Percentiles rank a stretch among this genome's conserved stretches.
Evolutionary conservation across 1,139 yeast genomes (phyloP).

Genomic region (Pichia sorboxylosa): DNA sequence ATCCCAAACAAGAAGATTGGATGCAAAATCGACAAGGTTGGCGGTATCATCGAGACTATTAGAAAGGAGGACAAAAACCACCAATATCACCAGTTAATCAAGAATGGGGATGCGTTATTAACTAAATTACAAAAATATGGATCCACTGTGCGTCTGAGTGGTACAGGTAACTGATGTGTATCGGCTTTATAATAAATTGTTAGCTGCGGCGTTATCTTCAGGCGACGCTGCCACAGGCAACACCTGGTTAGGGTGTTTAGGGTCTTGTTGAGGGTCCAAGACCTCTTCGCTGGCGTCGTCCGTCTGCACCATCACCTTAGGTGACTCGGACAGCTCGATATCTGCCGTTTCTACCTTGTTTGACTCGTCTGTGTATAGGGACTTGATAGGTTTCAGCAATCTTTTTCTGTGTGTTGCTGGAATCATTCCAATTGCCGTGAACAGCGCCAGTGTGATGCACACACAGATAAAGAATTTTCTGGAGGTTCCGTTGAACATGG

Average conservation of each 20-base stretch:
- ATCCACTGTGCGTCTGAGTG: conserved; percentile 91
- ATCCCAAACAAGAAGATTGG: conserved; percentile 89
- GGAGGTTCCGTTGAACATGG: conserved; percentile 5
- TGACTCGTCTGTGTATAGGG: conserved; percentile 1
- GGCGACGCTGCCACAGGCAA: too few species aligned
- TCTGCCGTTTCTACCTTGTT: not conserved
- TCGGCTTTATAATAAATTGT: too few species aligned
- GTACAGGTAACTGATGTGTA: conserved; percentile 81
- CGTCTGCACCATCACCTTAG: conserved; percentile 8
- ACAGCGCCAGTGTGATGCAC: conserved; percentile 5
- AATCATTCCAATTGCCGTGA: conserved; percentile 8
- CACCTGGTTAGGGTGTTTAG: conserved; percentile 4
- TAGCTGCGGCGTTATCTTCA: too few species aligned
- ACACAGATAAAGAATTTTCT: conserved; percentile 6
- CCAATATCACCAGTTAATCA: conserved; percentile 79
- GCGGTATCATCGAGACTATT: conserved; percentile 91
- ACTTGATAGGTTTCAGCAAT: conserved; percentile 4
- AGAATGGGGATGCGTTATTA: conserved; percentile 84
- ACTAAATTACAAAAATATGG: conserved; percentile 95
- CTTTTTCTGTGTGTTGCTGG: conserved; percentile 6
- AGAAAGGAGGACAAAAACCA: conserved; percentile 93
- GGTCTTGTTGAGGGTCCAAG: conserved; percentile 5
- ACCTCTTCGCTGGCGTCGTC: conserved; percentile 4
- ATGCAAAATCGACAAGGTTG: conserved; percentile 91
- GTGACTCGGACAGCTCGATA: conserved; percentile 3